phyloP scores from a whole-genome alignment of 1,139 yeast genomes.

The Pichia sorboxylosa region DNA sequence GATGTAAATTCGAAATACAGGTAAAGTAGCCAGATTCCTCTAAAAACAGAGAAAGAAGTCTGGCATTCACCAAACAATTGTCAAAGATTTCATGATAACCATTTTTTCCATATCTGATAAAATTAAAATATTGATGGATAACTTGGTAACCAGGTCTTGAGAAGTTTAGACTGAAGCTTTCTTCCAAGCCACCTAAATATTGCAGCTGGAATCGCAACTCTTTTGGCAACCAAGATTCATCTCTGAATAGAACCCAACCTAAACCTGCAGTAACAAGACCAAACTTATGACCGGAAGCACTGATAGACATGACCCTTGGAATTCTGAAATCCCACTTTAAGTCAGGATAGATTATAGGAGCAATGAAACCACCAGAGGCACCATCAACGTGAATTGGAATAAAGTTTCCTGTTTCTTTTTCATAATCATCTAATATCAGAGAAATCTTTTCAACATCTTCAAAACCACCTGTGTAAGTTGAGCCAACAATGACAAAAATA shows the following conservation, averaged over 20 bases:
- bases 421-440: conserved; percentile 51
- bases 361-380: conserved; percentile 83
- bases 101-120: conserved; percentile 54
- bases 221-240: conserved; percentile 50
- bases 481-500: conserved; percentile 76
- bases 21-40: conserved; percentile 60
- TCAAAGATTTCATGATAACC: conserved; percentile 61
- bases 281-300: conserved; percentile 90
- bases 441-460: conserved; percentile 61
- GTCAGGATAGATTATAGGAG: conserved; percentile 71
- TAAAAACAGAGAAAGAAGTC: conserved; percentile 52
- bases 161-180: conserved; percentile 75
- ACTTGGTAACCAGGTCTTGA: conserved; percentile 92
- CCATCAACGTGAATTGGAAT: conserved; percentile 89
- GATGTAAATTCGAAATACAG: conserved; percentile 69
- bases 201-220: conserved; percentile 65
- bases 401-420: conserved; percentile 54
- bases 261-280: conserved; percentile 85
- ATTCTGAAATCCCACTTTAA: conserved; percentile 74
- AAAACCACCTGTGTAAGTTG: conserved; percentile 88
- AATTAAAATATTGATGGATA: conserved; percentile 74
- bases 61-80: conserved; percentile 55
- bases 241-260: conserved; percentile 87
- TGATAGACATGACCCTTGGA: conserved; percentile 70
- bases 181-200: conserved; percentile 84